Percentiles rank a stretch among this genome's conserved stretches.
Conservation (phyloP, 768 basidiomycete species). For the Nidularia sp. region DNA sequence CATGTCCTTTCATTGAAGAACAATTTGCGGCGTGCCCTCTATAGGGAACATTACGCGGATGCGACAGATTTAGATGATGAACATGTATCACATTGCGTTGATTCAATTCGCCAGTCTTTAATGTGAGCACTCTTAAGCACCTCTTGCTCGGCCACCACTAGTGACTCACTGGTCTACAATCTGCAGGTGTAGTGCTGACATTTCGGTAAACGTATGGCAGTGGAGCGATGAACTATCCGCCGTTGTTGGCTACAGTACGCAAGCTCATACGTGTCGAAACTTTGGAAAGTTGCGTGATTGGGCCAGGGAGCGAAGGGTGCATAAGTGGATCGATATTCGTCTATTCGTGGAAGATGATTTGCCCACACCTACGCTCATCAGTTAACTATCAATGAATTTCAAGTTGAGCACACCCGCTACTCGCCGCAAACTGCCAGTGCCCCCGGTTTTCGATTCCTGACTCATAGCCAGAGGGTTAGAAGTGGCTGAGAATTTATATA, state of each 20-base stretch:
- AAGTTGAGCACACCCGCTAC: no score
- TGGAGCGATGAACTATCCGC: constrained; percentile 5
- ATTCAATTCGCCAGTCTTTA: constrained; percentile 13
- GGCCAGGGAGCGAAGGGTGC: constrained; percentile 6
- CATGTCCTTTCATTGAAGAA: constrained; percentile 7
- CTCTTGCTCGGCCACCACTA: background rate
- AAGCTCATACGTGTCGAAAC: constrained; percentile 11
- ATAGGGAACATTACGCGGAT: constrained; percentile 11
- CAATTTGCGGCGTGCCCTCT: constrained; percentile 9
- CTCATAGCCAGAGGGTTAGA: no score
- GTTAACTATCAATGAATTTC: background rate
- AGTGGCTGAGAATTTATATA: no score
- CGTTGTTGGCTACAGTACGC: constrained; percentile 9
- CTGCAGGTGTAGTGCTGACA: constrained; percentile 11
- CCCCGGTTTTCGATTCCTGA: no score
- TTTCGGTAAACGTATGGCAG: constrained; percentile 13
- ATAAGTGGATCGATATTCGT: constrained; percentile 5
- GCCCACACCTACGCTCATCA: constrained; percentile 3
- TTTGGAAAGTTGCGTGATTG: constrained; percentile 11
- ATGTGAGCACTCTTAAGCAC: constrained; percentile 4
- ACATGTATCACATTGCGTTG: constrained; percentile 15
- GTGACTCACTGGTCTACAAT: background rate
- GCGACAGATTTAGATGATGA: constrained; percentile 8
- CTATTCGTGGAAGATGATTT: constrained; percentile 5
- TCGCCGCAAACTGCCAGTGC: no score